Evolutionary conservation across 2,329 filamentous ascomycete species (phyloP).

Genomic region (Phyllosticta citrichinensis): DNA sequence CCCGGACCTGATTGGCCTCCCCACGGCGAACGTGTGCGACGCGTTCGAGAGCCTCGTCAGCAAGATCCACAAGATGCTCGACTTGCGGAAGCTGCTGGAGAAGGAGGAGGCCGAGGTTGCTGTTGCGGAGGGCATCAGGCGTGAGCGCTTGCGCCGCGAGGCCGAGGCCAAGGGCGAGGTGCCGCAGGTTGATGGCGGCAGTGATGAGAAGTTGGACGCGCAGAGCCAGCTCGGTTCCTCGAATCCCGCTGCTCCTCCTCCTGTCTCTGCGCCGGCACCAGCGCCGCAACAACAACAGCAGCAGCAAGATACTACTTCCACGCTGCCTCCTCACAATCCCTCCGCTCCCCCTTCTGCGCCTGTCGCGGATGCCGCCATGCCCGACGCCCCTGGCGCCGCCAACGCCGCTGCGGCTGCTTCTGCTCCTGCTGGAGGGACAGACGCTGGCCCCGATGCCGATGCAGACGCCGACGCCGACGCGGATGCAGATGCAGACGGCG

Average conservation of each 20-base stretch:
- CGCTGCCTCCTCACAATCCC: not conserved
- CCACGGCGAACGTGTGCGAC: slow-evolving; percentile 60
- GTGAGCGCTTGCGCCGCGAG: slow-evolving; percentile 16
- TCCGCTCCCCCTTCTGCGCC: not conserved
- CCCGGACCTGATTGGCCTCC: slow-evolving; percentile 59
- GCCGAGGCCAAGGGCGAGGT: slow-evolving; percentile 12
- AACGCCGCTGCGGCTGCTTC: not conserved
- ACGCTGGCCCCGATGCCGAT: not conserved
- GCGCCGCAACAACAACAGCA: not conserved
- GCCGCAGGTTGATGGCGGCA: slow-evolving; percentile 12
- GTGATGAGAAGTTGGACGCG: not conserved
- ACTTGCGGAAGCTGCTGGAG: slow-evolving; percentile 63
- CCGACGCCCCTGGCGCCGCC: not conserved
- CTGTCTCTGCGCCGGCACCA: too few species aligned
- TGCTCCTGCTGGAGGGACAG: not conserved
- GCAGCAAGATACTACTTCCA: not conserved
- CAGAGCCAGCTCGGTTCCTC: too few species aligned
- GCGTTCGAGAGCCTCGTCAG: slow-evolving; percentile 61
- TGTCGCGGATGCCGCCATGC: not conserved
- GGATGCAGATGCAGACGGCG: slow-evolving; percentile 18
- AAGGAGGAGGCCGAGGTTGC: slow-evolving; percentile 65
- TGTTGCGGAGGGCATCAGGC: slow-evolving; percentile 28
- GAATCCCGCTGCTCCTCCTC: too few species aligned
- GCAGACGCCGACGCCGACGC: slow-evolving; percentile 11
- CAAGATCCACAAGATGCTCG: slow-evolving; percentile 59